Conservation (phyloP, 2,329 filamentous ascomycete genomes). For the Epichloe uncinata region DNA sequence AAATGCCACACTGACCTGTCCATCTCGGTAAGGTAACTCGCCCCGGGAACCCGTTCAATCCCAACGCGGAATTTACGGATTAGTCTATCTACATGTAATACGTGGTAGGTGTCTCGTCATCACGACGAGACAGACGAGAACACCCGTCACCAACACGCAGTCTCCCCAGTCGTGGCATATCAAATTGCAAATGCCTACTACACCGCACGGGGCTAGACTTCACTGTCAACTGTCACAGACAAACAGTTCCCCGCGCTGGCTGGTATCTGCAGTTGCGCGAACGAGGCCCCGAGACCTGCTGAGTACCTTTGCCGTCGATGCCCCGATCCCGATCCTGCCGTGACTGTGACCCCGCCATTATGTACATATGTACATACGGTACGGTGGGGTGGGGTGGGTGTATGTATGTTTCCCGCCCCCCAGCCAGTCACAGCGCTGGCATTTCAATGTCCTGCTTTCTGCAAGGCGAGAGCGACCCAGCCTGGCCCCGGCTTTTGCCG, state of each 20-base stretch:
- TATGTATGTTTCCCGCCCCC: neutral
- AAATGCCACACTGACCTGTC: too few relatives aligned
- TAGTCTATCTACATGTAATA: neutral
- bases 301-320: neutral
- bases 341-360: slow-evolving; percentile 20
- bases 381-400: too few relatives aligned
- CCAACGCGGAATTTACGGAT: neutral
- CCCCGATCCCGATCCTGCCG: neutral
- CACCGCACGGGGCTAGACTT: neutral
- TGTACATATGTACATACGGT: neutral
- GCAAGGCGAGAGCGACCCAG: neutral
- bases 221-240: neutral
- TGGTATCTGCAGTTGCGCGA: neutral
- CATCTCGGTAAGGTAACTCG: too few relatives aligned
- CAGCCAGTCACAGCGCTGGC: slow-evolving; percentile 2
- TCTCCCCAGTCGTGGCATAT: neutral
- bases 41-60: neutral
- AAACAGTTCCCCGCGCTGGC: neutral
- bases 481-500: slow-evolving; percentile 13
- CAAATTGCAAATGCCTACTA: slow-evolving; percentile 1
- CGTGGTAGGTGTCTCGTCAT: neutral
- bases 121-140: neutral
- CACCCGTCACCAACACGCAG: neutral
- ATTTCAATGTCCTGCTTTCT: neutral
- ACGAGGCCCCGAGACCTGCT: neutral